Evolutionary conservation across 257 asterid genomes (phyloP), one percentile per base, ranked within the genome.

Genomic region (Agastache rugosa): DNA sequence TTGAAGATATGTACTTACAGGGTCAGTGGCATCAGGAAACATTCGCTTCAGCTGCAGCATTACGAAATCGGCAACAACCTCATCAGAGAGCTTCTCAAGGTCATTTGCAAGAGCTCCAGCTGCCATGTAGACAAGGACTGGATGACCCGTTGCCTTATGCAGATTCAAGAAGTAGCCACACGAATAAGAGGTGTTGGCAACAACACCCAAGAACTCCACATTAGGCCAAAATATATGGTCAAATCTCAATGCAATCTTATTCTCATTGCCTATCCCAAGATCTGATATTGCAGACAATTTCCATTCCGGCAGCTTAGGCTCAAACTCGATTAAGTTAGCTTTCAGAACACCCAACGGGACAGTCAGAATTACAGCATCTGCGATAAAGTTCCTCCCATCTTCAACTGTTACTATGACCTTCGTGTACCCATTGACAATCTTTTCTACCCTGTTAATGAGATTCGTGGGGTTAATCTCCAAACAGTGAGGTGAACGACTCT

Each of bases 81-180:
- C 88, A 27, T 95, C 98, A 1, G 97, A 84, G 42, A 95, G 87
- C 84, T 95, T 92, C 90, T 95, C 99, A 0, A 92, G 91, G 81
- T 95, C 98, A 74, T 80, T 72, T 0, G 99, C 96, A 73, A 92
- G 91, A 67, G 88, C 86, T 63, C 99, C 99, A 69, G 99, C 98
- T 61, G 97, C 98, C 99, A 95, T 95, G 71, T 89, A 95, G 72
- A 95, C 99, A 22, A 95, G 97, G 60, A 95, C 91, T 0, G 90
- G 96, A 79, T 95, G 80, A 17, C 97, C 96, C 5, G 94, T 95
- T 41, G 99, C 99, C 86, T 95, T 95, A 69, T 92, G 98, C 75
- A 95, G 98, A 80, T 95, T 95, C 47, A 95, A 96, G 76, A 95
- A 95, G 78, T 95, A 95, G 67, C 98, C 96, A 63, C 99, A 95